These are phyloP conservation scores for Aspergillus sp. DNA, from an alignment of 2,329 filamentous ascomycete species.

Conservation along the genomic window DNA sequence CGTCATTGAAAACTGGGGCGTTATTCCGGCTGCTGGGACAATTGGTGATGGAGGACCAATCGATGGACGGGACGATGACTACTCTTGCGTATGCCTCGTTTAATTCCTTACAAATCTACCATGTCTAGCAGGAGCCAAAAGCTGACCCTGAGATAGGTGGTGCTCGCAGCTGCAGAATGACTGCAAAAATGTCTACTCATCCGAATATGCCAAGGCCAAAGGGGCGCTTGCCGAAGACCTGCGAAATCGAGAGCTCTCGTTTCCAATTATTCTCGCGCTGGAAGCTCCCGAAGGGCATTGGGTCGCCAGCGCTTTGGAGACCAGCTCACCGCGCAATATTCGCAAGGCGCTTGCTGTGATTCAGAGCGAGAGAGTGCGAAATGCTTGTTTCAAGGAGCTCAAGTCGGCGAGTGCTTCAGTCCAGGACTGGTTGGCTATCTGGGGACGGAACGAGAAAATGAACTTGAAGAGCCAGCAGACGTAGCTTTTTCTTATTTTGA, in stretches of 20 bases:
- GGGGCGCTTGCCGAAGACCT: constrained; percentile 24
- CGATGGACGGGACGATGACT: constrained; percentile 21
- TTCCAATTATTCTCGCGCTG: constrained; percentile 24
- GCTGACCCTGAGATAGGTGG: constrained; percentile 18
- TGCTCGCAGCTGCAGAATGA: constrained; percentile 27
- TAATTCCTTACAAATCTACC: neutral
- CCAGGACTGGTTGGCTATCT: constrained; percentile 28
- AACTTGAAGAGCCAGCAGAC: constrained; percentile 18
- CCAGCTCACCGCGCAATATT: constrained; percentile 18
- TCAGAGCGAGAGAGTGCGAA: constrained; percentile 17
- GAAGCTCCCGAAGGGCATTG: constrained; percentile 18
- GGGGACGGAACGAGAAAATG: constrained; percentile 27
- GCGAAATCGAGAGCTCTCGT: constrained; percentile 23
- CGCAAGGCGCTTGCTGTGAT: constrained; percentile 20
- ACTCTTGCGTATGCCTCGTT: constrained; percentile 18
- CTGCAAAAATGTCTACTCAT: constrained; percentile 28
- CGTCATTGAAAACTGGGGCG: constrained; percentile 24
- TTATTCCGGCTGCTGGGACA: constrained; percentile 25
- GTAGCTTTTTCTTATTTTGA: neutral
- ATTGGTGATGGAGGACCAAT: constrained; percentile 19
- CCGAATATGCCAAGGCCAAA: constrained; percentile 24
- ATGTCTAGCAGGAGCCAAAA: no score
- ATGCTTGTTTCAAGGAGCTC: constrained; percentile 19
- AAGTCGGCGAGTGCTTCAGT: constrained; percentile 14
- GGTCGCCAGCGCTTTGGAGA: constrained; percentile 19